Base-by-base conservation (phyloP, 768 basidiomycete genomes). In the Leccinum olivaceopallidum region DNA sequence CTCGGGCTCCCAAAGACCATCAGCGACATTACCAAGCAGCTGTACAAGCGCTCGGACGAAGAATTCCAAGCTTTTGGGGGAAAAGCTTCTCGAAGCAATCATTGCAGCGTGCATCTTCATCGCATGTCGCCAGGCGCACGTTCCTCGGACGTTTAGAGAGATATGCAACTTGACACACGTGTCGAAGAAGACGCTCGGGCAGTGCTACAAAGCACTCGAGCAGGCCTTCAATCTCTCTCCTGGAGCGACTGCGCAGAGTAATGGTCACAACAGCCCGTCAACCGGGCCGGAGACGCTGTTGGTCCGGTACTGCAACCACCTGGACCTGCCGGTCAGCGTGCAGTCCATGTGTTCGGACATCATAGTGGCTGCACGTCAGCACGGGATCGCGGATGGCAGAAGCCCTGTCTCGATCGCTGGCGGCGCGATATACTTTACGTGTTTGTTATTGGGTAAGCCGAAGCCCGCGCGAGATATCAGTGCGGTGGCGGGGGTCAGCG, bases 401-500 rank as follows among this genome's bases (percentile, higher is more conserved):
- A 93, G 88, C 68, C 96, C 96, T 1, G 92, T 98, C 55, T 97
- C 97, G n/a, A 95, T 99, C 65, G 97, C 96, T n/a, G 93, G 94
- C 47, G 94, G 93, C 44, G 92, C 94, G 20, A 94, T 99, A 61
- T 94, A 90, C 78, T 98, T 98, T 76, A 92, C 92, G 32, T 92
- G 91, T 69, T 82, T 88, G 65, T 71, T 98, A 48, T 80, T 95
- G 68, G 92, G 89, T 56, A 85, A 86, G 68, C 68, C 78, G 28
- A 93, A 92, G 75, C 82, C 86, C 24, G 82, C 89, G 53, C 86
- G 87, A 75, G 94, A 98, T 69, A 95, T 99, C 69, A 90, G 90
- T 63, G 78, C 81, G 16, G 93, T 98, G 12, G 95, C 94, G 4
- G 94, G 95, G 10, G 94, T 98, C 20, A 95, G 94, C 71, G 96